phyloP scores from a whole-genome alignment of 257 asterid species.

The Salvia hispanica region DNA sequence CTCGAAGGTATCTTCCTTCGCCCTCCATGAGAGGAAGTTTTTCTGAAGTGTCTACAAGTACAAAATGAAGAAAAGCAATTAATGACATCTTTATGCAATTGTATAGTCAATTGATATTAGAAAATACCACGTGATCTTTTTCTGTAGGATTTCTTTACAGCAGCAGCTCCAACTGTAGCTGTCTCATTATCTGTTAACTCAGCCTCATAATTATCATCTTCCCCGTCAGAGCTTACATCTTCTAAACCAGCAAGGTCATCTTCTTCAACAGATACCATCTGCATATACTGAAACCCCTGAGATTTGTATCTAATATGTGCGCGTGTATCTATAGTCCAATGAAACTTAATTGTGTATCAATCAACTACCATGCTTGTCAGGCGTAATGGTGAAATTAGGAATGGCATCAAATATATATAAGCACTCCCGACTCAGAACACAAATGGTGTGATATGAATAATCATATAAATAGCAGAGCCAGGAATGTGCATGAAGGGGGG shows the following conservation, averaged over 20 bases:
- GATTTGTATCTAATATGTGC: background rate
- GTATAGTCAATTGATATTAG: slow-evolving; percentile 12
- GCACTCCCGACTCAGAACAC: background rate
- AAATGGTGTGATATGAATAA: background rate
- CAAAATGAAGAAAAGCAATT: slow-evolving; percentile 29
- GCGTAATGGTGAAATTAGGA: background rate
- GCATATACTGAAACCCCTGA: slow-evolving; percentile 26
- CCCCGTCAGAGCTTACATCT: slow-evolving; percentile 93
- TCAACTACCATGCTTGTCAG: too few relatives aligned
- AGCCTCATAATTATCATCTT: slow-evolving; percentile 94
- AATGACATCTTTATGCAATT: slow-evolving; percentile 19
- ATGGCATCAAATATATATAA: background rate
- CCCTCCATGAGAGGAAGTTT: slow-evolving; percentile 95
- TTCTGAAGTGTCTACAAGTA: slow-evolving; percentile 64
- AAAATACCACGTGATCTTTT: slow-evolving; percentile 77
- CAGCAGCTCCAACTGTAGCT: slow-evolving; percentile 61
- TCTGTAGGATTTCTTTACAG: slow-evolving; percentile 58
- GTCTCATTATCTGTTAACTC: slow-evolving; percentile 87
- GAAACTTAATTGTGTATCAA: too few relatives aligned
- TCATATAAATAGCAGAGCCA: too few relatives aligned
- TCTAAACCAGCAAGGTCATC: slow-evolving; percentile 97
- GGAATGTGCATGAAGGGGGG: too few relatives aligned
- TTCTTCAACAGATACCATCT: slow-evolving; percentile 97
- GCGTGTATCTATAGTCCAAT: background rate
- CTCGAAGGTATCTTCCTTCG: slow-evolving; percentile 85